Evolutionary conservation across 306 rosid genomes (phyloP), one percentile per base, ranked within the genome.

Genomic region (Glycine soja): DNA sequence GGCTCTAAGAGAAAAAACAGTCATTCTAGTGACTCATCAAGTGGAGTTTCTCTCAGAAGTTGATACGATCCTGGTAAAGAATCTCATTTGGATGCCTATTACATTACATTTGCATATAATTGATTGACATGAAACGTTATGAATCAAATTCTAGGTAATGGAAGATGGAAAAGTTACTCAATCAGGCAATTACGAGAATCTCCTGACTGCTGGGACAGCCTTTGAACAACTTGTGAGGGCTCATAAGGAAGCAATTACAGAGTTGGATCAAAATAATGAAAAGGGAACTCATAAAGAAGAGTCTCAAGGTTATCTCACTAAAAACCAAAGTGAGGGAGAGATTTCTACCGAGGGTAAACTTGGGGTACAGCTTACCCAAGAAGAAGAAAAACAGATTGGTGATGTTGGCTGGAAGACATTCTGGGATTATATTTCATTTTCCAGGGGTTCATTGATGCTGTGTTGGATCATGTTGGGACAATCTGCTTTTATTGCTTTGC

Each of bases 11-110:
- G 75, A 80, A 52, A 94, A 94, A 83, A 90, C 90, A 30, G 94
- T 94, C 8, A 85, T 94, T 66, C 91, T 91, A 12, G 97, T 89
- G 75, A 94, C 95, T 72, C 98, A 94, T 85, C 98, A 92, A 87
- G 94, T 94, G 48, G 98, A 91, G 78, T 94, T 94, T 53, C 90
- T 94, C 34, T 81, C 95, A 9, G 75, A 86, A 75, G 93, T 88
- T 52, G 94, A 90, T 79, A 87, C 80, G 74, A 89, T 91, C 77
- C 67, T 92, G 92, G 98, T 90, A 85, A 62, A 16, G 6, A 45
- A 46, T 67, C 15, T 74, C 15, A 58, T 6, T 75, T 24, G 4
- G 19, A 24, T 68, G 45, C 9, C 2, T 3, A 34, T 64, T 46
- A 71, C 5, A 30, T 62, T 71, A 62, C 7, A 69, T 63, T 43